Evolutionary conservation across 768 basidiomycete species (phyloP), one percentile per base, ranked within the genome.

Genomic region (Mycena latifolia): DNA sequence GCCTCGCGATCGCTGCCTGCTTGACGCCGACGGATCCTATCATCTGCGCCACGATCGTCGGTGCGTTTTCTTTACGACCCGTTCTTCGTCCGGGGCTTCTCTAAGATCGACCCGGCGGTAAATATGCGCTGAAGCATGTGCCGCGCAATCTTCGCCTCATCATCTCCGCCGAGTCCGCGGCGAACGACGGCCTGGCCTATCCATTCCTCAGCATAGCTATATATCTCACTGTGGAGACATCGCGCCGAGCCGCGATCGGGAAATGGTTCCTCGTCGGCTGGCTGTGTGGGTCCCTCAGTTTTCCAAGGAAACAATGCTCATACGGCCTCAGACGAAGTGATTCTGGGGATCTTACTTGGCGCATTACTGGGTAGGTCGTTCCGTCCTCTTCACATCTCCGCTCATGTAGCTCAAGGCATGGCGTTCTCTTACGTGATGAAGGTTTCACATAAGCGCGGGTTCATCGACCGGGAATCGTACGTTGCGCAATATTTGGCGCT

Each of bases 21-120:
- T 82, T 96, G 27, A 96, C 95, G 0, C 94, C 95, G 2, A 99
- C 97, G 14, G 97, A 99, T 79, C 97, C 97, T 0, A 93, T 97
- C 70, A 90, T 97, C 54, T 94, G 92, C 59, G 93, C 94, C 57
- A 90, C 86, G 55, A 96, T 90, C 74, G 91, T 91, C 3, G 89
- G 91, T 87, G 55, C 33, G 84, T 74, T 20, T n/a, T 43, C 41
- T 17, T 33, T 33, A 33, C 31, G 31, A 6, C 31, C 31, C 31
- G 11, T 33, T n/a, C n/a, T n/a, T n/a, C n/a, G n/a, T n/a, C n/a
- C n/a, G n/a, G n/a, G n/a, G n/a, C n/a, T n/a, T n/a, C n/a, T n/a
- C n/a, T n/a, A n/a, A n/a, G n/a, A n/a, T n/a, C n/a, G n/a, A n/a
- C n/a, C n/a, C n/a, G 92, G 90, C 12, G 92, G 93, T 0, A 88